Evolutionary conservation across 441 rosid genomes (phyloP).

Genomic region (Francoa sonchifolia): DNA sequence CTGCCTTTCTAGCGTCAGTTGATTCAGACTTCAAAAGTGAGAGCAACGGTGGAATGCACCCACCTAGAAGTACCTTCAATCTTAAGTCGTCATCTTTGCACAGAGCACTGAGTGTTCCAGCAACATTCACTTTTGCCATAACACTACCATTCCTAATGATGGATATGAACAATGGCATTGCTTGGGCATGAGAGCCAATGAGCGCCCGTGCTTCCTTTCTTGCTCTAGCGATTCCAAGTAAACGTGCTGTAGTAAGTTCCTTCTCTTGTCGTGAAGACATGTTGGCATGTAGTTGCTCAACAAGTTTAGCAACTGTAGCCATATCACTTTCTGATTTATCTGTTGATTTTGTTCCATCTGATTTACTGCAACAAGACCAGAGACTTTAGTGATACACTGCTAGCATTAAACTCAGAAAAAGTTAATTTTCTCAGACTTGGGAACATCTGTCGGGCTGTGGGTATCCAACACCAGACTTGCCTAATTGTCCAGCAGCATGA

Average conservation of each 20-base stretch:
- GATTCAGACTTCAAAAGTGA: conserved; percentile 67
- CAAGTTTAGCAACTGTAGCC: conserved; percentile 52
- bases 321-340: conserved; percentile 46
- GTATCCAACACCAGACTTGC: no score
- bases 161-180: conserved; percentile 82
- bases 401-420: background rate
- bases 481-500: no score
- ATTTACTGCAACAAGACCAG: conserved; percentile 28
- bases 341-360: conserved; percentile 32
- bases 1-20: conserved; percentile 58
- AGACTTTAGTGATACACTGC: background rate
- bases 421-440: no score
- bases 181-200: conserved; percentile 60
- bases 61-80: conserved; percentile 73
- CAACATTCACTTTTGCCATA: conserved; percentile 61
- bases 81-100: conserved; percentile 73
- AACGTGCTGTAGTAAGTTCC: conserved; percentile 61
- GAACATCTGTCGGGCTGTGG: no score
- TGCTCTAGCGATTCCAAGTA: conserved; percentile 58
- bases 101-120: conserved; percentile 45
- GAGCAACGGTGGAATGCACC: conserved; percentile 83
- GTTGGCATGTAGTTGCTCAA: conserved; percentile 70
- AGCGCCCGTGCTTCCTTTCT: conserved; percentile 63
- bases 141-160: conserved; percentile 61
- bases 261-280: conserved; percentile 60